Percentiles rank a stretch among this genome's conserved stretches.
Conservation (phyloP, 2,329 filamentous ascomycete species). For the Xylariales sp. region DNA sequence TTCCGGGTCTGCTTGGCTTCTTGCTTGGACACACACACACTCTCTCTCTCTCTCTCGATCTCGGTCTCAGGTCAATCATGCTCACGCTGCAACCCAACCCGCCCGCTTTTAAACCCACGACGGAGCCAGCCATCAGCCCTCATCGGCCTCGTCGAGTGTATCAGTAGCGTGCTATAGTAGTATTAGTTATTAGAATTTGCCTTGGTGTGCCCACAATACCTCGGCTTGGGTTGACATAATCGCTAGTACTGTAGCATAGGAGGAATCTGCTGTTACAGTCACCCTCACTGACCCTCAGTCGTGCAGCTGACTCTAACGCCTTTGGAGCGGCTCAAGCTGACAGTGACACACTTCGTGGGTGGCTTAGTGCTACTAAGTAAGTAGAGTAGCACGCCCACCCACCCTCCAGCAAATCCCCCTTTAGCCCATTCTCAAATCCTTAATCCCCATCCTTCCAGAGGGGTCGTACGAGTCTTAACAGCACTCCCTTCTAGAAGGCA, state of each 20-base stretch:
- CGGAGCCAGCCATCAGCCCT: no score
- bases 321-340: conserved; percentile 7
- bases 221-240: background rate
- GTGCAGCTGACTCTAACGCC: background rate
- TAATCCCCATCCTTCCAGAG: background rate
- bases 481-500: conserved; percentile 3
- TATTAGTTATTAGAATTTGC: no score
- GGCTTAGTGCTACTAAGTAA: conserved; percentile 6
- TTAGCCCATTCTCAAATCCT: background rate
- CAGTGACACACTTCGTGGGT: background rate
- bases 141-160: no score
- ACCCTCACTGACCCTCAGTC: background rate
- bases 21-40: no score
- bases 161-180: no score
- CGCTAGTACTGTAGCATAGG: conserved; percentile 2
- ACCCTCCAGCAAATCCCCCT: background rate
- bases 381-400: conserved; percentile 7
- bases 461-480: conserved; percentile 12
- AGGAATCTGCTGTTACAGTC: conserved; percentile 1
- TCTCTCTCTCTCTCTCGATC: background rate
- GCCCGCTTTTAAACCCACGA: no score
- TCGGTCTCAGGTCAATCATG: background rate
- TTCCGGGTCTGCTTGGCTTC: no score
- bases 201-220: background rate
- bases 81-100: background rate